Base-by-base conservation (phyloP, 2,329 filamentous ascomycete genomes). In the Fusarium solani-melongenae region DNA sequence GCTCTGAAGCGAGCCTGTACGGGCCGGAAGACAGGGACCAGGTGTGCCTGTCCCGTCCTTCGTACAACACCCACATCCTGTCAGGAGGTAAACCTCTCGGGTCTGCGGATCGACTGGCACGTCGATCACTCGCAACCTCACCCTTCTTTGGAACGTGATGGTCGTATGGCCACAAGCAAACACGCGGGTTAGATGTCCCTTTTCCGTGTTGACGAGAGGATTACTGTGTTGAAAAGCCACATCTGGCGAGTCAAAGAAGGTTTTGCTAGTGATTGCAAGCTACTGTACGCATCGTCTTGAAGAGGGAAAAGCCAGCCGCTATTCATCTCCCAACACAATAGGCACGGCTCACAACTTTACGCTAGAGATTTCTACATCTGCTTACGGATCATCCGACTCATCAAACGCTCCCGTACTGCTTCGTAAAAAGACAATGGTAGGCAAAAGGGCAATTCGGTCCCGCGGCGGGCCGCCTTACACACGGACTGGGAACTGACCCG, bases 241-340 rank as follows among this genome's bases (percentile, higher is more conserved):
- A 15, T 56, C 33, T 29, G 33, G 14, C 38, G 33, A 56, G 38
- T 59, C 33, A 62, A 69, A 34, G 53, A 74, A 57, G 33, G 71
- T 69, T 53, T 71, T 72, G 57, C 60, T 73, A 74, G 67, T 38
- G 53, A 70, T 59, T 29, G 59, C 31, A 33, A 73, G 57, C 71
- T 53, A 67, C 51, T 22, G 49, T 59, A 31, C 44, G 34, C 46
- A 71, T 55, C 24, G 58, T 36, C 60, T 57, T 39, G 34, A 36
- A 36, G 49, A 53, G 49, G 49, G n/a, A 53, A 66, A 38, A 62
- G 7, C 36, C 33, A 57, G 49, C 33, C 59, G 46, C 49, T 51
- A 64, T 62, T 62, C 68, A 68, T 71, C 60, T 65, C 64, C 58
- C 56, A 70, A 38, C 55, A 64, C 66, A 70, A 51, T 65, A 39